These are phyloP conservation scores for Cryptococcus sp. DNA, from an alignment of 1,284 basidiomycete genomes.

Conservation along the genomic window DNA sequence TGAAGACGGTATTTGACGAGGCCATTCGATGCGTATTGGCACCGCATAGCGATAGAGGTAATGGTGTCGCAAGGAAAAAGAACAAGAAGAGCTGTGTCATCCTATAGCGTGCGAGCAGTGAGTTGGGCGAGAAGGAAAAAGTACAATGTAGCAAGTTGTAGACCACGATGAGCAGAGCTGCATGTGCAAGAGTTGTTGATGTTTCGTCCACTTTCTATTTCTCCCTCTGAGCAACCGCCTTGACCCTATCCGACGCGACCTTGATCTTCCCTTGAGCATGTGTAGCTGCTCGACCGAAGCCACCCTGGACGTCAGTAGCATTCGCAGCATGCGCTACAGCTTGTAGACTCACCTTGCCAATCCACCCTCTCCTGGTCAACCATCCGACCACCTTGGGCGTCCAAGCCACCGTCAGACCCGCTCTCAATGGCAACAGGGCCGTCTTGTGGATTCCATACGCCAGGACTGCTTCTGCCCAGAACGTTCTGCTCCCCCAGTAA, in stretches of 20 bases:
- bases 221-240: constrained; percentile 18
- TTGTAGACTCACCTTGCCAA: constrained; percentile 35
- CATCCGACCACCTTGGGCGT: constrained; percentile 80
- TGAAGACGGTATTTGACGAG: constrained; percentile 84
- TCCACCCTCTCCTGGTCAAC: constrained; percentile 68
- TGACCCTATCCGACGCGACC: constrained; percentile 25
- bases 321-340: no score
- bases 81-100: constrained; percentile 45
- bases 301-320: constrained; percentile 19
- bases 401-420: constrained; percentile 80
- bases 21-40: constrained; percentile 66
- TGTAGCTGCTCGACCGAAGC: constrained; percentile 31
- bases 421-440: constrained; percentile 77
- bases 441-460: constrained; percentile 98
- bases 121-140: neutral
- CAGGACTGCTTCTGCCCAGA: constrained; percentile 86
- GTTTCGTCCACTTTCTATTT: no score
- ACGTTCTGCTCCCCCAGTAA: constrained; percentile 14
- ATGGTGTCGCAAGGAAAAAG: constrained; percentile 24
- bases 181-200: no score
- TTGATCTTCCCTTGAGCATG: constrained; percentile 28
- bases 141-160: no score
- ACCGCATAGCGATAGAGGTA: constrained; percentile 33
- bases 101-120: constrained; percentile 17
- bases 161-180: no score